Evolutionary conservation across 306 rosid species (phyloP).

Genomic region (Ochetophila trinervis): DNA sequence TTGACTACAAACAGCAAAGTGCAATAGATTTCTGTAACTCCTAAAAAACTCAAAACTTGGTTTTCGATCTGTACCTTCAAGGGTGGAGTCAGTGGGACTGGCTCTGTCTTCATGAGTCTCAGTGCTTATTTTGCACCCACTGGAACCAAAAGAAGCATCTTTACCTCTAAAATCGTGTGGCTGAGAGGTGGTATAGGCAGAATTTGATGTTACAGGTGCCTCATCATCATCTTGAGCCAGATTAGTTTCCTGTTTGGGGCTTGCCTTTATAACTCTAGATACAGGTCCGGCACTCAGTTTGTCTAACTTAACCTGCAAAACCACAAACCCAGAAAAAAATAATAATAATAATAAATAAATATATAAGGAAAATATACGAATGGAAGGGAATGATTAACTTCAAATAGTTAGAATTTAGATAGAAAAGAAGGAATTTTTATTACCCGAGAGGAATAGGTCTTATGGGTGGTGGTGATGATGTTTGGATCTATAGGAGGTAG

Average conservation of each 20-base stretch:
- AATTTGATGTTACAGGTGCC: neutral
- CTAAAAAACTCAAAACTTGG: neutral
- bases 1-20: neutral
- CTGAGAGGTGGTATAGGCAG: neutral
- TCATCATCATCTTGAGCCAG: slow-evolving; percentile 8
- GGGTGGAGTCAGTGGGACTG: slow-evolving; percentile 11
- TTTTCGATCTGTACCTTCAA: slow-evolving; percentile 30
- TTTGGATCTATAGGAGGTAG: slow-evolving; percentile 36
- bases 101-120: slow-evolving; percentile 1
- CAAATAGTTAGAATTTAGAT: neutral
- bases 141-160: slow-evolving; percentile 14
- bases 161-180: slow-evolving; percentile 3
- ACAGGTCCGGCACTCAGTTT: slow-evolving; percentile 11
- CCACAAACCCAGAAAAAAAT: neutral
- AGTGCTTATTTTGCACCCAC: neutral
- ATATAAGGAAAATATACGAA: neutral
- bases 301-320: slow-evolving; percentile 29
- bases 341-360: neutral
- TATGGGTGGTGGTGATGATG: neutral
- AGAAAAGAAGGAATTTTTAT: neutral
- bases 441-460: slow-evolving; percentile 22
- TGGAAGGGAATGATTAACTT: neutral
- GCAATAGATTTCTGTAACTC: neutral
- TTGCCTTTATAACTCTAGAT: slow-evolving; percentile 18
- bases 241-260: slow-evolving; percentile 4